Evolutionary conservation across 345 rosid species (phyloP), one percentile per base, ranked within the genome.

Genomic region (Nephelium lappaceum): DNA sequence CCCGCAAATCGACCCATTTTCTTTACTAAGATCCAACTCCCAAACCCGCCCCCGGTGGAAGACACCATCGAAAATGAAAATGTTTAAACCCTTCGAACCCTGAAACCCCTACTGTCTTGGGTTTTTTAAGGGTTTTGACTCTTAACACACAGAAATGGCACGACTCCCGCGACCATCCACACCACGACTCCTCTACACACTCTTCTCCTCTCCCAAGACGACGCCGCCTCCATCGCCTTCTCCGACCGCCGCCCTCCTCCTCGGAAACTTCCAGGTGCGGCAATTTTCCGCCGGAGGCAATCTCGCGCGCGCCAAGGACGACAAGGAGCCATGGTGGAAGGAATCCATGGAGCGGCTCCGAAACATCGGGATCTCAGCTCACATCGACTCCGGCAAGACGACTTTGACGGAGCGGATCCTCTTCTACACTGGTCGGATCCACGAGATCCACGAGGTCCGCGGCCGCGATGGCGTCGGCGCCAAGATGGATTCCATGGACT

Each of bases 401-500:
- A 97, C 98, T 0, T 89, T 97, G 14, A 97, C 99, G 8, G 99
- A 97, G 86, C 89, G 98, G 69, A 76, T 97, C 36, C 86, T 97
- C 42, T 97, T 67, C 85, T 97, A 97, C 83, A 97, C 98, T 6
- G 99, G 98, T 51, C 88, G 90, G 81, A 97, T 97, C 81, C 98
- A 93, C 86, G 99, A 93, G 91, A 97, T 97, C 80, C 99, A 97
- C 65, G 99, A 94, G 87, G 99, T 97, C 38, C 87, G 98, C 16
- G 99, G 99, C 24, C 91, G 88, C 45, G 99, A 97, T 36, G 99
- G 98, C 11, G 96, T 97, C 15, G 99, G 99, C 7, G 99, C 99
- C 3, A 97, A 94, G 86, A 94, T 97, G 99, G 99, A 97, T 68
- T 94, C 98, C 39, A 97, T 94, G 99, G 99, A 97, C 77, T 89